phyloP scores from a whole-genome alignment of 352 stramenopile genomes.

The Blastocystis sp. region DNA sequence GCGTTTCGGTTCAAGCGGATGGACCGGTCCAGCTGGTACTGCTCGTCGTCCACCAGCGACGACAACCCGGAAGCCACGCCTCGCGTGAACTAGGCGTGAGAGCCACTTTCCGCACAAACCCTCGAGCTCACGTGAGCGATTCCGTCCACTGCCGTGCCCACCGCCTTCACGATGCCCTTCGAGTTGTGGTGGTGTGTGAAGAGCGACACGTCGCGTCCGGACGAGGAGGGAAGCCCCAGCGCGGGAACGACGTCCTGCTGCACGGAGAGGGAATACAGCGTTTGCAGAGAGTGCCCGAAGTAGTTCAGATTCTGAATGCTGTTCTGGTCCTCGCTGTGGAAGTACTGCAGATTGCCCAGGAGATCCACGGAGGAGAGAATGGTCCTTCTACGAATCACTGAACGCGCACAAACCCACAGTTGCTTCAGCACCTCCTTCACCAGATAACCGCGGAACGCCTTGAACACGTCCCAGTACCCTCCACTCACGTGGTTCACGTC shows the following conservation, averaged over 20 bases:
- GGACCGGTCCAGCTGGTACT: slow-evolving; percentile 4
- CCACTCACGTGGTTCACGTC: slow-evolving; percentile 26
- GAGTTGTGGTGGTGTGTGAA: neutral
- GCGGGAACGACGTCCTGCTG: neutral
- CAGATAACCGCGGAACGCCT: slow-evolving; percentile 48
- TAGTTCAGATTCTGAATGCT: slow-evolving; percentile 63
- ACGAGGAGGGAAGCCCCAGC: neutral
- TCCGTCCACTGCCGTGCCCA: slow-evolving; percentile 33
- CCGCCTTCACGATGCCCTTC: neutral
- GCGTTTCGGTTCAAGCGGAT: slow-evolving; percentile 43
- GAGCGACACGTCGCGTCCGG: neutral
- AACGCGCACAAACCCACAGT: neutral
- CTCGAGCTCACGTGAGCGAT: slow-evolving; percentile 38
- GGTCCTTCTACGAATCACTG: slow-evolving; percentile 1
- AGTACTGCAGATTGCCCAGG: slow-evolving; percentile 64
- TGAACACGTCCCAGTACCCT: slow-evolving; percentile 35
- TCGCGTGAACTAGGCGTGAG: slow-evolving; percentile 6
- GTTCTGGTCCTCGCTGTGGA: slow-evolving; percentile 37
- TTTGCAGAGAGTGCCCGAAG: slow-evolving; percentile 32
- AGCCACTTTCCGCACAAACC: neutral
- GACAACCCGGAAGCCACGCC: slow-evolving; percentile 32
- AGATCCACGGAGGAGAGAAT: slow-evolving; percentile 50
- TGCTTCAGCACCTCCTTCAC: slow-evolving; percentile 53
- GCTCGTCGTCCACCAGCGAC: slow-evolving; percentile 22
- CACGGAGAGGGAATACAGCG: slow-evolving; percentile 2